Conservation (phyloP, 495 filamentous ascomycete species). For the Clavariopsis aquatica region DNA sequence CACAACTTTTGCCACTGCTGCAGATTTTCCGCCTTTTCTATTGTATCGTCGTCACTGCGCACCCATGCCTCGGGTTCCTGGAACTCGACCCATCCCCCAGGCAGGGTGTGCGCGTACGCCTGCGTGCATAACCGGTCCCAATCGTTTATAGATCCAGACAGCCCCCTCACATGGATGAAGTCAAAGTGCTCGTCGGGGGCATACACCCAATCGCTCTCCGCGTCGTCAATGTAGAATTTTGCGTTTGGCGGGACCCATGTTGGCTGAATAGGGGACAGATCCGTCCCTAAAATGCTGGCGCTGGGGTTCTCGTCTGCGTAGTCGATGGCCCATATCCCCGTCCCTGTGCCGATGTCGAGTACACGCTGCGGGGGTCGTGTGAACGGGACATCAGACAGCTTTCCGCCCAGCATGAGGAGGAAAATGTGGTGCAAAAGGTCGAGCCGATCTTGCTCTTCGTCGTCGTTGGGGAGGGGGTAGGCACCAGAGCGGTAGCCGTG, state of each 20-base stretch:
- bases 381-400: conserved; percentile 33
- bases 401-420: conserved; percentile 22
- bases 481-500: conserved; percentile 36
- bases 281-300: conserved; percentile 38
- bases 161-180: conserved; percentile 39
- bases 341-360: conserved; percentile 36
- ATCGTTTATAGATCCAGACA: conserved; percentile 31
- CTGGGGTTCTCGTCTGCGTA: conserved; percentile 30
- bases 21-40: conserved; percentile 5
- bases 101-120: conserved; percentile 25
- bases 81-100: conserved; percentile 42
- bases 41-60: conserved; percentile 37
- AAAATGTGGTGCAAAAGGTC: conserved; percentile 35
- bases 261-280: conserved; percentile 43
- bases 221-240: conserved; percentile 43
- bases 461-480: conserved; percentile 28
- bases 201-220: conserved; percentile 39
- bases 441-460: conserved; percentile 28
- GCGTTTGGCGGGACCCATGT: conserved; percentile 41
- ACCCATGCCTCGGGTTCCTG: conserved; percentile 36
- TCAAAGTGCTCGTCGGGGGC: conserved; percentile 36
- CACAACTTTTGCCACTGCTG: conserved; percentile 19
- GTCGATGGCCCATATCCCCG: conserved; percentile 34
- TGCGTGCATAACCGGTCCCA: conserved; percentile 36
- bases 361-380: conserved; percentile 17